phyloP scores from a whole-genome alignment of 371 early-diverging fungal genomes.

The Saksenaea oblongispora region DNA sequence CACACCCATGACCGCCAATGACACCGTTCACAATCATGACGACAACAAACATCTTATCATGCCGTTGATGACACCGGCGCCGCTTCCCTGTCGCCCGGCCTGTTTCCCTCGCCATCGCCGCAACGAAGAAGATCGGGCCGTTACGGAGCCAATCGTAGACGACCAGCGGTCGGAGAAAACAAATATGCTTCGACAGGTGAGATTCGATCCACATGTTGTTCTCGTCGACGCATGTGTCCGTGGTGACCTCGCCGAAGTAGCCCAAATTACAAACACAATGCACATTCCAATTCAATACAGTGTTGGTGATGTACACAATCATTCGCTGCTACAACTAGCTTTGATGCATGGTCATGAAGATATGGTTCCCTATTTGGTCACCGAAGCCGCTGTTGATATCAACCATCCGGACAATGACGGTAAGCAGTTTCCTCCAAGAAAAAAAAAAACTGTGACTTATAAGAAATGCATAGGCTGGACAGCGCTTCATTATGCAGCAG shows the following conservation, averaged over 20 bases:
- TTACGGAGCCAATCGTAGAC: not conserved
- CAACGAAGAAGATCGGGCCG: not conserved
- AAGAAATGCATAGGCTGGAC: slow-evolving; percentile 42
- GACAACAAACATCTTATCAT: not conserved
- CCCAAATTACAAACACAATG: slow-evolving; percentile 1
- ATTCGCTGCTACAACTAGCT: slow-evolving; percentile 35
- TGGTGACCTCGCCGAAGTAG: slow-evolving; percentile 34
- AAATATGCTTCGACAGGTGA: slow-evolving; percentile 26
- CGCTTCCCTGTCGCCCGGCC: slow-evolving; percentile 6
- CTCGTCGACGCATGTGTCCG: slow-evolving; percentile 45
- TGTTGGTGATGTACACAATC: slow-evolving; percentile 17
- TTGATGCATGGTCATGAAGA: slow-evolving; percentile 40
- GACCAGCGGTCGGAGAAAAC: slow-evolving; percentile 15
- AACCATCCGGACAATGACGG: slow-evolving; percentile 44
- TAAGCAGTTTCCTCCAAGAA: slow-evolving; percentile 3
- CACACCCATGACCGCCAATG: not conserved
- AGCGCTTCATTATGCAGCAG: slow-evolving; percentile 49
- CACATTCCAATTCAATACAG: not conserved
- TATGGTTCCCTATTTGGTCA: slow-evolving; percentile 25
- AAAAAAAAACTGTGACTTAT: not conserved
- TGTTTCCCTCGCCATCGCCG: slow-evolving; percentile 7
- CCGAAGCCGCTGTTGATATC: slow-evolving; percentile 28
- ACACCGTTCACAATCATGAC: not conserved
- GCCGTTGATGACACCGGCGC: slow-evolving; percentile 9
- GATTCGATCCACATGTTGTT: slow-evolving; percentile 35